Evolutionary conservation across 495 filamentous ascomycete species (phyloP), one percentile per base, ranked within the genome.

Genomic region (Cairneyella variabilis): DNA sequence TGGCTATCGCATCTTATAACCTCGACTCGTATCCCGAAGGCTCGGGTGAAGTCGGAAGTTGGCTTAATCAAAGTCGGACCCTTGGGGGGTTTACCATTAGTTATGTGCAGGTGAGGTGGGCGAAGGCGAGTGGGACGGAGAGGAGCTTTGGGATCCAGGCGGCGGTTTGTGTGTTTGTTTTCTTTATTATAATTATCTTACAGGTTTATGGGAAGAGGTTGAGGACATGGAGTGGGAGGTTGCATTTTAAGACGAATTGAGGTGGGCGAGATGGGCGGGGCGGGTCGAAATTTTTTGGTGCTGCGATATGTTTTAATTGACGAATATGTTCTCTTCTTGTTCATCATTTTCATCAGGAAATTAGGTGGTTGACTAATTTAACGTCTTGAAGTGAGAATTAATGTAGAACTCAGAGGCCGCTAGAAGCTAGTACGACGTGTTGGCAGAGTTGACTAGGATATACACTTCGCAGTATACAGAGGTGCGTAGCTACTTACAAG

Each of bases 1-100:
- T 59, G 0, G 59, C 54, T 12, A 56, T 69, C 23, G 56, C 48
- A 10, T 54, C 59, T 16, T 69, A 71, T 48, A 28, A 43, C 42
- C 57, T 71, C 2, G 68, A 71, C 45, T 46, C 42, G n/a, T 69
- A 71, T 51, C 68, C 65, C 16, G 57, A 62, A 44, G 50, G 28
- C 9, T 36, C 25, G 20, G 66, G 64, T 0, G 68, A 71, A 43
- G 60, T 69, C 17, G 61, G 41, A 3, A 49, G 51, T 14, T 66
- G 59, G 62, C 39, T 68, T 44, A 61, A 54, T 20, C 30, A 61
- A 10, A 18, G 26, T 2, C 41, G 66, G 30, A 65, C 57, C 3
- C 25, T 52, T 10, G 62, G 64, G 0, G 66, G 66, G 0, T 63
- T 66, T 50, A 57, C 59, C 26, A 56, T 64, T 22, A 53, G 48